Conservation (phyloP, 768 basidiomycete species). For the Termitomyces sp. region DNA sequence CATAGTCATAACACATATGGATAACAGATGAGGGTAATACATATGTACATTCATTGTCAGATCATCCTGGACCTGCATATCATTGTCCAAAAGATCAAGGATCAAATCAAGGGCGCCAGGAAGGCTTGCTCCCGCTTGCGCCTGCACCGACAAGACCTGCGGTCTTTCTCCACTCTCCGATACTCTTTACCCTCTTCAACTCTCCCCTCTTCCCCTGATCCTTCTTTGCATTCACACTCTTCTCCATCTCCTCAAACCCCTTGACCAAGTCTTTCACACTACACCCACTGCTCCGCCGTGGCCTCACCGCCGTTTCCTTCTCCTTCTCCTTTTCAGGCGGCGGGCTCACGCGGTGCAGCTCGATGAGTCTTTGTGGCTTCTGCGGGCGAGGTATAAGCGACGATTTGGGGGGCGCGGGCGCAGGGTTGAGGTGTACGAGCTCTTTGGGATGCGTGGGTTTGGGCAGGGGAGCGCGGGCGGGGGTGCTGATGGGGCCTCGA, state of each 20-base stretch:
- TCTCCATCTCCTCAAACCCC: constrained; percentile 47
- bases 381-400: constrained; percentile 37
- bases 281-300: constrained; percentile 59
- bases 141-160: constrained; percentile 4
- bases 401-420: constrained; percentile 39
- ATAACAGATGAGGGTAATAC: background rate
- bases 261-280: constrained; percentile 73
- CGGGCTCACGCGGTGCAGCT: constrained; percentile 43
- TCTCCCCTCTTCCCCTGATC: constrained; percentile 21
- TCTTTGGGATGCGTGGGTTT: constrained; percentile 57
- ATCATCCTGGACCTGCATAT: constrained; percentile 2
- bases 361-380: constrained; percentile 44
- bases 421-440: constrained; percentile 57
- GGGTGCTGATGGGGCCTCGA: constrained; percentile 58
- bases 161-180: constrained; percentile 28
- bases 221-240: constrained; percentile 27
- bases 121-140: constrained; percentile 5
- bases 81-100: background rate
- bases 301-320: constrained; percentile 20
- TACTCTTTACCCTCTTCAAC: constrained; percentile 32
- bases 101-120: constrained; percentile 15
- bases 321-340: constrained; percentile 17
- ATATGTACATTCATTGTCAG: background rate
- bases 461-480: constrained; percentile 45
- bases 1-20: background rate